A percentile compares a stretch with the other conserved stretches of the same genome.
Evolutionary conservation across 164 flowering plant species (phyloP).

Genomic region (Litsea cubeba): DNA sequence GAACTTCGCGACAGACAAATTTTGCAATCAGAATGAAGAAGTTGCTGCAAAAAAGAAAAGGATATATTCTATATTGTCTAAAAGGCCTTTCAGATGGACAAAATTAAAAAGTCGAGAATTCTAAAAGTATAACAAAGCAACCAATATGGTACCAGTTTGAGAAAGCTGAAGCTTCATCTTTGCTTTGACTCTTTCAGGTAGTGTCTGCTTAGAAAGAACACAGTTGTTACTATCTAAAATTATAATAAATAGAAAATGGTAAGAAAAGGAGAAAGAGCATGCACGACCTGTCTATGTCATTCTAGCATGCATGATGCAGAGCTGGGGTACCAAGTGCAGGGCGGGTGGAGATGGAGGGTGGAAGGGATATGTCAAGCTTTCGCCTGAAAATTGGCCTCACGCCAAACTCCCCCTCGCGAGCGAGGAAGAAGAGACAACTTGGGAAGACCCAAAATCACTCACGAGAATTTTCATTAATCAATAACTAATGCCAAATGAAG

Average conservation of each 20-base stretch:
- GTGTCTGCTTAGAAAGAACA: slow-evolving; percentile 42
- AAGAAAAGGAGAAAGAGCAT: neutral
- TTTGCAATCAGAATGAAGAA: neutral
- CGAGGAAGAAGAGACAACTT: too few species aligned
- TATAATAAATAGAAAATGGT: neutral
- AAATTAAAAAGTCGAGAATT: neutral
- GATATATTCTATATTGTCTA: neutral
- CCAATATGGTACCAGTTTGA: slow-evolving; percentile 62
- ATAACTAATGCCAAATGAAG: too few species aligned
- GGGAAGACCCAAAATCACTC: too few species aligned
- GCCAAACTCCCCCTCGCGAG: too few species aligned
- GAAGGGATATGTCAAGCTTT: too few species aligned
- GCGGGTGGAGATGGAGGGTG: too few species aligned
- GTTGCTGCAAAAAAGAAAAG: neutral
- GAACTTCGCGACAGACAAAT: neutral
- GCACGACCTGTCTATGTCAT: neutral
- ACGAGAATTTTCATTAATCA: too few species aligned
- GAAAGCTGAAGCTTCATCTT: slow-evolving; percentile 87
- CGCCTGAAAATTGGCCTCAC: too few species aligned
- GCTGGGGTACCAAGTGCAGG: too few species aligned
- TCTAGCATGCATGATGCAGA: neutral
- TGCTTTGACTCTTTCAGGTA: slow-evolving; percentile 89
- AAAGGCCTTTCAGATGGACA: neutral
- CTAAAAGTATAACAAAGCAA: neutral
- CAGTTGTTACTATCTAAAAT: neutral